These are phyloP conservation scores for Goffeauzyma gilvescens DNA, from an alignment of 768 basidiomycete genomes.

Conservation along the genomic window DNA sequence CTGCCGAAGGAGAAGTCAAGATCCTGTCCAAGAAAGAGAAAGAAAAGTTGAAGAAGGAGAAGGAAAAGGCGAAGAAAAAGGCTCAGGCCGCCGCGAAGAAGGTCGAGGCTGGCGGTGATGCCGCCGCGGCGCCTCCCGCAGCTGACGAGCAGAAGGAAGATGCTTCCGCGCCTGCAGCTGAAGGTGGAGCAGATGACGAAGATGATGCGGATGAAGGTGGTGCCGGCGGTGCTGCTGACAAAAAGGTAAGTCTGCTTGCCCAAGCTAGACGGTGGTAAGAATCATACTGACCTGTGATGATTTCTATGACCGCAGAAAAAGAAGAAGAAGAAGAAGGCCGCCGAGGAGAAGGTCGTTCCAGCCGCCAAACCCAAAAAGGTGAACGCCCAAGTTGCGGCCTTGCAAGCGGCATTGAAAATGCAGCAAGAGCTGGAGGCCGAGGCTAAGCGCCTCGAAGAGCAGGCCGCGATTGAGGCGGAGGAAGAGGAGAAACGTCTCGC, in stretches of 20 bases:
- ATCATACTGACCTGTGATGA: no score
- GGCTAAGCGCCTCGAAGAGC: constrained; percentile 49
- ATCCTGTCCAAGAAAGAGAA: constrained; percentile 88
- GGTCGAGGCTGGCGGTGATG: constrained; percentile 20
- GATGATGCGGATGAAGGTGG: constrained; percentile 51
- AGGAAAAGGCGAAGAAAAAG: constrained; percentile 94
- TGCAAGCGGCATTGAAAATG: constrained; percentile 82
- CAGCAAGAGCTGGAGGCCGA: constrained; percentile 78
- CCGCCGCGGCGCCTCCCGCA: constrained; percentile 12
- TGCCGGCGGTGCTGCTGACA: constrained; percentile 36
- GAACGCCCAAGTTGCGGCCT: constrained; percentile 47
- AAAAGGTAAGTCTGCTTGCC: constrained; percentile 8
- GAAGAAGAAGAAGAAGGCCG: constrained; percentile 52
- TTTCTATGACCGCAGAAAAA: constrained; percentile 85
- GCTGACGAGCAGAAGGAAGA: constrained; percentile 20
- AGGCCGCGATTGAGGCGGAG: constrained; percentile 27
- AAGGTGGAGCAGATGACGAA: constrained; percentile 38
- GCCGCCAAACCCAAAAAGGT: constrained; percentile 33
- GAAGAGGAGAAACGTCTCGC: constrained; percentile 43
- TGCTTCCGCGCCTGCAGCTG: constrained; percentile 20
- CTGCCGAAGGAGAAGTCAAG: constrained; percentile 38
- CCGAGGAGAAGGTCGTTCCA: constrained; percentile 23
- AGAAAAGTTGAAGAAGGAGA: constrained; percentile 86
- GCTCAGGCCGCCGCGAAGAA: constrained; percentile 77
- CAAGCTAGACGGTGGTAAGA: no score